These are phyloP conservation scores for Leucocoprinus birnbaumii DNA, from an alignment of 768 basidiomycete species.

Conservation along the genomic window DNA sequence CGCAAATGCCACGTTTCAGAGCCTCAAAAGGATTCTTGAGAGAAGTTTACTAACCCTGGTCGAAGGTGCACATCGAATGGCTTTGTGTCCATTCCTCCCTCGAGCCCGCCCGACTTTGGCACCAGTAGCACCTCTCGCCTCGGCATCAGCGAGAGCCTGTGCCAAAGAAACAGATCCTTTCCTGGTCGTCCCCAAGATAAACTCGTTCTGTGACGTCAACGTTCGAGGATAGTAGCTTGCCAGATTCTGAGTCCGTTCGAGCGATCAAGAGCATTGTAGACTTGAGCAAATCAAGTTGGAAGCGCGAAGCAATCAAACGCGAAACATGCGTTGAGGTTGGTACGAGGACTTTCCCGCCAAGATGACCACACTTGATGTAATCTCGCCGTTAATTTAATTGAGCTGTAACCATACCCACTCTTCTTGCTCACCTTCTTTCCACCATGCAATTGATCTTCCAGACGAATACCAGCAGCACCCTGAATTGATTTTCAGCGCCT, in stretches of 20 bases:
- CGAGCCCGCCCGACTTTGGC: slow-evolving; percentile 69
- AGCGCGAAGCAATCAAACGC: slow-evolving; percentile 80
- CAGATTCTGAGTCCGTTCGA: slow-evolving; percentile 89
- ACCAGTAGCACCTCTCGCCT: slow-evolving; percentile 58
- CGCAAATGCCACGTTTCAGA: slow-evolving; percentile 5
- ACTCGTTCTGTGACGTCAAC: slow-evolving; percentile 82
- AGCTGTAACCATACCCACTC: not conserved
- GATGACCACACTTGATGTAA: slow-evolving; percentile 67
- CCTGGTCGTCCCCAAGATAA: slow-evolving; percentile 61
- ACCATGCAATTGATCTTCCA: slow-evolving; percentile 93
- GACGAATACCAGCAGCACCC: slow-evolving; percentile 87
- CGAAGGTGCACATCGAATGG: slow-evolving; percentile 77
- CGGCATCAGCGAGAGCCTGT: slow-evolving; percentile 68
- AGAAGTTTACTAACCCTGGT: slow-evolving; percentile 67
- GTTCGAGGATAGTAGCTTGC: slow-evolving; percentile 78
- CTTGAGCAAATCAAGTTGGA: slow-evolving; percentile 89
- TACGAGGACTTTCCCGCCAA: slow-evolving; percentile 91
- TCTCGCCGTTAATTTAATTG: slow-evolving; percentile 13
- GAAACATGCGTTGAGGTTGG: slow-evolving; percentile 86
- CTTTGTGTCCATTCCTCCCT: slow-evolving; percentile 70
- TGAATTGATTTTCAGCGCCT: slow-evolving; percentile 23
- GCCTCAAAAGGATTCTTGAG: too few species aligned
- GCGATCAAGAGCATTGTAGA: slow-evolving; percentile 88
- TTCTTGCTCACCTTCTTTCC: slow-evolving; percentile 70
- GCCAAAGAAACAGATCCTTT: slow-evolving; percentile 53